A percentile compares a stretch with the other conserved stretches of the same genome.
phyloP scores from a whole-genome alignment of 371 early-diverging fungal genomes.

The Lichtheimia hyalospora region DNA sequence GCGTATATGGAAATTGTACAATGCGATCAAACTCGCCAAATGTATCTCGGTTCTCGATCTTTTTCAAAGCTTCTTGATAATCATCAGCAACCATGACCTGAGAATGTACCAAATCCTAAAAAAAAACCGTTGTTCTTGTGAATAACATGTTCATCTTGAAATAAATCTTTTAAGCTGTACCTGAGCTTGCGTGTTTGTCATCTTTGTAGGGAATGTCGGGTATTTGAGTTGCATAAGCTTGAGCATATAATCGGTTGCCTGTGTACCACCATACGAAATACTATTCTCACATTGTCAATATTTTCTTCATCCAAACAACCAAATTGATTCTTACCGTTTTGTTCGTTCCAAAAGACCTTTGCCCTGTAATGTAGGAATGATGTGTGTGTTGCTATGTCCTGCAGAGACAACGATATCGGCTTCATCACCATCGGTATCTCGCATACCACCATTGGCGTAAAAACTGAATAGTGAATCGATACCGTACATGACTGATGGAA shows the following conservation, averaged over 20 bases:
- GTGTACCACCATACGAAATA: constrained; percentile 69
- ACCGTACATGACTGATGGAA: constrained; percentile 80
- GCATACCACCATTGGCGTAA: constrained; percentile 60
- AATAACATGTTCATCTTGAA: not conserved
- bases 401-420: constrained; percentile 76
- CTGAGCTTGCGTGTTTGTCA: constrained; percentile 74
- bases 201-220: constrained; percentile 83
- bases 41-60: constrained; percentile 51
- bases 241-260: constrained; percentile 78
- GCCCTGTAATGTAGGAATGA: constrained; percentile 74
- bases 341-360: constrained; percentile 58
- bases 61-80: constrained; percentile 64
- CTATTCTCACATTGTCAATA: constrained; percentile 21
- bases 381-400: constrained; percentile 71
- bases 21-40: constrained; percentile 61
- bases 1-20: constrained; percentile 74
- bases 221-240: constrained; percentile 90
- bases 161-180: constrained; percentile 21
- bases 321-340: constrained; percentile 49
- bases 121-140: not conserved
- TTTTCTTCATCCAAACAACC: not conserved
- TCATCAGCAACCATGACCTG: constrained; percentile 76
- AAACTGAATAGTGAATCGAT: constrained; percentile 87
- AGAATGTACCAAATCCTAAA: constrained; percentile 62
- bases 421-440: constrained; percentile 28